phyloP scores from a whole-genome alignment of 1,284 basidiomycete species.

The Sanghuangporus weigelae region DNA sequence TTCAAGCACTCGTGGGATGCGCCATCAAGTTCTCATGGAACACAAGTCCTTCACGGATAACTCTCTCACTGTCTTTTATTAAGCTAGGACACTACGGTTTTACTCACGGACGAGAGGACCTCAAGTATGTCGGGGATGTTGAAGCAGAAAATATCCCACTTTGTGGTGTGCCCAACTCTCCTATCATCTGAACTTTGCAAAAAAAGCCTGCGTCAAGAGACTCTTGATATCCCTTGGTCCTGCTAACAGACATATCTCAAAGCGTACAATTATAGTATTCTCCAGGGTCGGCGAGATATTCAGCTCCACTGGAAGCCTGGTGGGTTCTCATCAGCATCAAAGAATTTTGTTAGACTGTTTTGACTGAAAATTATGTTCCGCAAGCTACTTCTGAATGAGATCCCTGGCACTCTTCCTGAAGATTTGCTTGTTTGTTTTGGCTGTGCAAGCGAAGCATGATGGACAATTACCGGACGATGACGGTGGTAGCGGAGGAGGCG shows the following conservation, averaged over 20 bases:
- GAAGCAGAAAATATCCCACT: background rate
- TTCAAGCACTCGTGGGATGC: background rate
- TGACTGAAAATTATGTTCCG: background rate
- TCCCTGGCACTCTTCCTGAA: background rate
- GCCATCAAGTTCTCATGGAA: background rate
- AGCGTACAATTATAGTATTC: background rate
- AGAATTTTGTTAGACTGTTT: background rate
- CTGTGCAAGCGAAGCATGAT: background rate
- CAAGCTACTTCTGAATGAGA: background rate
- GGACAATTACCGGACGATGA: background rate
- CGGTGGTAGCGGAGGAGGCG: background rate
- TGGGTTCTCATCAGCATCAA: background rate
- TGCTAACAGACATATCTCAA: too few species aligned
- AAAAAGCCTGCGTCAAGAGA: too few species aligned
- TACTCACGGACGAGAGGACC: background rate
- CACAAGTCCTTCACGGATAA: background rate
- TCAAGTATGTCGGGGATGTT: background rate
- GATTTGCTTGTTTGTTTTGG: background rate
- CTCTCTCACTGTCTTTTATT: background rate
- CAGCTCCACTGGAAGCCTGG: background rate
- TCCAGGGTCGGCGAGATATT: background rate
- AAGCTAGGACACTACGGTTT: background rate
- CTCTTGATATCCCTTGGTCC: too few species aligned
- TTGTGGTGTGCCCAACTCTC: background rate
- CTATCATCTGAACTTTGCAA: background rate